phyloP scores from a whole-genome alignment of 306 rosid species.

The Rosa lucieae region DNA sequence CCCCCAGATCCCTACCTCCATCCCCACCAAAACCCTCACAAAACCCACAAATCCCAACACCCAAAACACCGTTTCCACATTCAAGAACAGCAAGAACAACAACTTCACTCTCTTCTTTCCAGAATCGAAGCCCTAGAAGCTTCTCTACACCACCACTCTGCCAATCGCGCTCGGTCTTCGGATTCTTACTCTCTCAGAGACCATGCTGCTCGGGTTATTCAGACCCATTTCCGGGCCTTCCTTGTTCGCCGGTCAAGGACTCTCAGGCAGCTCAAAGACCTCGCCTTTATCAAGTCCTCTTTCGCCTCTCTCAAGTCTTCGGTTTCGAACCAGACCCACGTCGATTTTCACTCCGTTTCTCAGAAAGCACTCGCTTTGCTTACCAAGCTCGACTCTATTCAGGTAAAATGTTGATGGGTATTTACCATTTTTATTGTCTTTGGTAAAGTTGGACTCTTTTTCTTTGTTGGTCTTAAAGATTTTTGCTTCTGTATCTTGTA shows the following conservation, averaged over 20 bases:
- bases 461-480: not conserved
- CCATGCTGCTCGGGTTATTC: constrained; percentile 68
- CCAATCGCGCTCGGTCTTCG: constrained; percentile 8
- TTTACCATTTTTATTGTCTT: not conserved
- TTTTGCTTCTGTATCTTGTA: not conserved
- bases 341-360: constrained; percentile 54
- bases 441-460: not conserved
- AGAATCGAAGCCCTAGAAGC: constrained; percentile 91
- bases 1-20: constrained; percentile 22
- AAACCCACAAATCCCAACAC: constrained; percentile 27
- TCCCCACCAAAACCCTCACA: constrained; percentile 20
- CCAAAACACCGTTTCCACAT: constrained; percentile 16
- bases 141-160: constrained; percentile 45
- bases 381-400: constrained; percentile 64
- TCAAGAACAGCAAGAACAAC: not conserved
- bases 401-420: constrained; percentile 43
- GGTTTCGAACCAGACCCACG: constrained; percentile 31
- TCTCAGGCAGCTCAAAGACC: constrained; percentile 76
- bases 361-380: constrained; percentile 62
- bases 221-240: constrained; percentile 79
- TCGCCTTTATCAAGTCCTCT: constrained; percentile 64
- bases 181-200: constrained; percentile 54
- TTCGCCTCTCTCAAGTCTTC: constrained; percentile 58
- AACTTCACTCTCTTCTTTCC: constrained; percentile 31
- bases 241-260: constrained; percentile 85